Evolutionary conservation across 306 rosid genomes (phyloP), one percentile per base, ranked within the genome.

Genomic region (Amphicarpaea edgeworthii): DNA sequence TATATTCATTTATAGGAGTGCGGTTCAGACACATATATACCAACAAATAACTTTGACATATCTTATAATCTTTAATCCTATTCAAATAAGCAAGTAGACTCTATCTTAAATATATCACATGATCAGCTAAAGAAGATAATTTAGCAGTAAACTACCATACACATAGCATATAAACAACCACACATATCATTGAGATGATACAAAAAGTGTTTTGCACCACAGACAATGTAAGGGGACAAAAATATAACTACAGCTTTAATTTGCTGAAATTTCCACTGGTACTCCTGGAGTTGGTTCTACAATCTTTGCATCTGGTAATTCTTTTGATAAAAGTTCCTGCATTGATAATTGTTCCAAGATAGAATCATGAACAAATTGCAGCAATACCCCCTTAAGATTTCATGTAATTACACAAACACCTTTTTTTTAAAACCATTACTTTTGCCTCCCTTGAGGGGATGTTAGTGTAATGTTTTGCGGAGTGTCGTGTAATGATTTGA

Each of bases 301-400:
- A 38, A 94, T 86, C 72, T 73, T 81, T 10, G 83, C 91, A 17
- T 72, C 89, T 64, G 95, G 90, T 47, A 90, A 75, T 75, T 90
- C 97, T 84, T 87, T 89, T 42, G 89, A 85, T 82, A 94, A 37
- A 12, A 94, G 88, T 72, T 88, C 96, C 98, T 90, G 90, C 88
- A 83, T 82, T 70, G 43, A 49, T 14, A 40, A 81, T 64, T 83
- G 77, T 67, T 81, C 75, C 75, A 76, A 76, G 32, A 57, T 45
- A 55, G 75, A 66, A 59, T n/a, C n/a, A n/a, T n/a, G n/a, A n/a
- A n/a, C n/a, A n/a, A n/a, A n/a, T n/a, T n/a, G n/a, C n/a, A n/a
- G n/a, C n/a, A n/a, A n/a, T n/a, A n/a, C n/a, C n/a, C n/a, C n/a
- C n/a, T n/a, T n/a, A n/a, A n/a, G n/a, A n/a, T n/a, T n/a, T n/a